Evolutionary conservation across 176 grass and related monocot species (phyloP).

Genomic region (Olyra latifolia): DNA sequence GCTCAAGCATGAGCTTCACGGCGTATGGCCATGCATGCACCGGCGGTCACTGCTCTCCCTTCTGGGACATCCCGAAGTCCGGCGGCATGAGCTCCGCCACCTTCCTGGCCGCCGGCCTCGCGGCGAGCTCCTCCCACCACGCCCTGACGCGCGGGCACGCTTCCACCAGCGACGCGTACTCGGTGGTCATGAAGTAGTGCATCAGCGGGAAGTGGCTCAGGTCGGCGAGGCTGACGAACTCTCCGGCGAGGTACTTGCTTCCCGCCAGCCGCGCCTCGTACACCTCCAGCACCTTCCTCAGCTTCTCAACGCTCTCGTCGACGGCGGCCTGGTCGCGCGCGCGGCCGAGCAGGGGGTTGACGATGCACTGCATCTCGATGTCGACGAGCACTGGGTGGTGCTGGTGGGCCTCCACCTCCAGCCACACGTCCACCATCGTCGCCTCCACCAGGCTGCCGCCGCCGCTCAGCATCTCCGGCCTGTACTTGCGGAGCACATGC

Average conservation of each 20-base stretch:
- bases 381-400: not conserved
- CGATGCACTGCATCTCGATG: slow-evolving; percentile 15
- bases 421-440: slow-evolving; percentile 30
- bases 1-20: no score
- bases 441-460: not conserved
- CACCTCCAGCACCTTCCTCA: slow-evolving; percentile 15
- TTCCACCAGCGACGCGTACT: not conserved
- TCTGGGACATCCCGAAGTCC: not conserved
- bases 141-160: slow-evolving; percentile 9
- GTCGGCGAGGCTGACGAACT: slow-evolving; percentile 43
- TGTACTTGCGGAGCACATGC: slow-evolving; percentile 28
- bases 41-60: not conserved
- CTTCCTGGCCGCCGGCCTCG: slow-evolving; percentile 38
- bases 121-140: slow-evolving; percentile 49
- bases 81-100: not conserved
- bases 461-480: not conserved
- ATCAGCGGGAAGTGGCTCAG: slow-evolving; percentile 33
- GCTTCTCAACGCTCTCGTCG: slow-evolving; percentile 21
- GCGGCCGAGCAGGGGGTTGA: slow-evolving; percentile 28
- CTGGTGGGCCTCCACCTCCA: slow-evolving; percentile 41
- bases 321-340: slow-evolving; percentile 16
- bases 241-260: slow-evolving; percentile 33
- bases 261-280: slow-evolving; percentile 29
- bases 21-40: not conserved
- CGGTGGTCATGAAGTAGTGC: slow-evolving; percentile 24